Conservation (phyloP, 331 rosid genomes). For the Arachis monticola region DNA sequence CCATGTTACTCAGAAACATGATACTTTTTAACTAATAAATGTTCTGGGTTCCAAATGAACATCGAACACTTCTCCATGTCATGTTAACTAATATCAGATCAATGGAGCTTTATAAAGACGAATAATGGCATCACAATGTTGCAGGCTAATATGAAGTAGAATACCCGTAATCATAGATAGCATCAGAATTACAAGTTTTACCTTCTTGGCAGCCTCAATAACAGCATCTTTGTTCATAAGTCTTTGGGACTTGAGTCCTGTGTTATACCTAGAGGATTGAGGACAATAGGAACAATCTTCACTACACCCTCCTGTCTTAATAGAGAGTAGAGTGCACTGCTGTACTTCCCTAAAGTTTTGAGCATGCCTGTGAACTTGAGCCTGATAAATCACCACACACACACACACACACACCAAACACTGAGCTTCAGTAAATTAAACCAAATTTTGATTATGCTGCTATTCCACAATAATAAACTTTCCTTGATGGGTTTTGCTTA, state of each 20-base stretch:
- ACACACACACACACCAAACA: not conserved
- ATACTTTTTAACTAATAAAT: not conserved
- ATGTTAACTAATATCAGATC: not conserved
- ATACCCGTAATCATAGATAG: not conserved
- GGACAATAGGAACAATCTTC: slow-evolving; percentile 99
- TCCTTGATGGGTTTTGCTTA: not conserved
- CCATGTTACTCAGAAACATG: slow-evolving; percentile 29
- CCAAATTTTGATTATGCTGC: not conserved
- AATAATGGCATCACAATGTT: not conserved
- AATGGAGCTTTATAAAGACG: not conserved
- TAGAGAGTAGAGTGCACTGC: slow-evolving; percentile 93
- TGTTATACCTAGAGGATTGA: slow-evolving; percentile 86
- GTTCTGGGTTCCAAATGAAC: slow-evolving; percentile 6
- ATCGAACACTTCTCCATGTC: not conserved
- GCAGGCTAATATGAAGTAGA: slow-evolving; percentile 1
- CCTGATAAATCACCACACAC: slow-evolving; percentile 51
- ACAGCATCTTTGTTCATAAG: slow-evolving; percentile 86
- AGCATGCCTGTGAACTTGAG: slow-evolving; percentile 92
- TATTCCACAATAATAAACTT: not conserved
- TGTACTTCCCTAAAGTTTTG: slow-evolving; percentile 98
- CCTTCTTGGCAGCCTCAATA: slow-evolving; percentile 81
- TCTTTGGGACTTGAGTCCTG: slow-evolving; percentile 82
- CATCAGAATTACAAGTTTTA: slow-evolving; percentile 29
- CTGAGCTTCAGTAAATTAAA: not conserved
- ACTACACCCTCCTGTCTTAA: slow-evolving; percentile 98